Percentiles rank a stretch among this genome's conserved stretches.
Conservation (phyloP, 2,329 filamentous ascomycete genomes). For the Fusarium verrucosum region DNA sequence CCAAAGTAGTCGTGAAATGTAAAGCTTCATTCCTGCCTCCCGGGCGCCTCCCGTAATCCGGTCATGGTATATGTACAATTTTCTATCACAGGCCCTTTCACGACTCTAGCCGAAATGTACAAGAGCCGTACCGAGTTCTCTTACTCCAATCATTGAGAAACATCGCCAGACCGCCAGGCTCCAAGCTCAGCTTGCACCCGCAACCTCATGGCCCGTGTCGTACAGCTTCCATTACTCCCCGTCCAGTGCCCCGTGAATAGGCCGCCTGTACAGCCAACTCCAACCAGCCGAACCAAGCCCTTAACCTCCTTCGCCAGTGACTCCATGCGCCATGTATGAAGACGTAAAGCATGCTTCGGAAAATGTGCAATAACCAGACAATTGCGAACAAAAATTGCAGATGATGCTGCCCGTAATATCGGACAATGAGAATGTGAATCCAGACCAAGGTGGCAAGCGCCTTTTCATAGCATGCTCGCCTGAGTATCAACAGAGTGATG, state of each 20-base stretch:
- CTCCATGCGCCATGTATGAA: constrained; percentile 55
- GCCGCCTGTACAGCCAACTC: constrained; percentile 49
- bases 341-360: constrained; percentile 50
- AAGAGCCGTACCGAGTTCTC: constrained; percentile 25
- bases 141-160: constrained; percentile 32
- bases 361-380: constrained; percentile 49
- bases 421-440: constrained; percentile 46
- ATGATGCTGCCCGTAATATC: constrained; percentile 37
- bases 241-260: constrained; percentile 37
- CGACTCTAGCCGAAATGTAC: constrained; percentile 38
- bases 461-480: constrained; percentile 22
- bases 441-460: constrained; percentile 34
- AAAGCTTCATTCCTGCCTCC: constrained; percentile 46
- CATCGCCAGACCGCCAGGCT: constrained; percentile 26
- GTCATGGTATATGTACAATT: constrained; percentile 56
- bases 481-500: constrained; percentile 30
- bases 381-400: constrained; percentile 39
- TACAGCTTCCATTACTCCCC: constrained; percentile 42
- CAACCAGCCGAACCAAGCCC: constrained; percentile 50
- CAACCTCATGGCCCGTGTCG: constrained; percentile 22
- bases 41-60: constrained; percentile 47
- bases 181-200: constrained; percentile 43
- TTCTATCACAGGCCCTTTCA: constrained; percentile 46
- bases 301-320: constrained; percentile 50
- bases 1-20: constrained; percentile 22